Evolutionary conservation across 306 rosid genomes (phyloP), one percentile per base, ranked within the genome.

Genomic region (Heteromeles arbutifolia): DNA sequence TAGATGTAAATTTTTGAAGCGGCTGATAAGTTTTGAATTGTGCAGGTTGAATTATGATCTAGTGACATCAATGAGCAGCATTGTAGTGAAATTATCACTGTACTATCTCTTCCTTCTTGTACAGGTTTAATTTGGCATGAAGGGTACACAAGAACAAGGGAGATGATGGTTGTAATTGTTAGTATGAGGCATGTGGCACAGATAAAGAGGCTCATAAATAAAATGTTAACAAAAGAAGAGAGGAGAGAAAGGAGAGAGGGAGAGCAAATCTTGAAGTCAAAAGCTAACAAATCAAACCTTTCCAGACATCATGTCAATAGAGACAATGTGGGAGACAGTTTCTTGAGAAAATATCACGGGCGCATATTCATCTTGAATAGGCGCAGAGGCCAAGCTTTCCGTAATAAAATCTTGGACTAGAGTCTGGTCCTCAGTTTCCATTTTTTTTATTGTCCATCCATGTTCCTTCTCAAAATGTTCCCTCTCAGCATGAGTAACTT

Each of bases 261-360:
- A 37, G 37, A 53, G 44, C 15, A 14, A 26, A 61, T 61, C 8
- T 32, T 26, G 67, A 71, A 50, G 37, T 32, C 48, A 64, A 78
- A 62, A 72, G 79, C 45, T 53, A 77, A 62, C 58, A 76, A 61
- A 72, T 72, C 87, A 44, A 74, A 95, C 98, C 97, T 92, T 95
- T 81, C 98, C 98, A 14, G 98, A 95, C 98, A 95, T 95, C 98
- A 95, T 95, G 87, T 92, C 98, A 62, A 95, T 95, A 25, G 98
- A 95, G 75, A 95, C 97, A 83, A 95, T 95, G 88, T 95, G 98
- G 68, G 98, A 87, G 74, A 95, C 98, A 13, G 98, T 95, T 87
- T 90, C 98, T 86, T 92, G 98, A 81, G 98, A 95, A 86, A 95
- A 95, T 81, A 92, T 92, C 57, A 92, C 98, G 4, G 98, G 98